These are phyloP conservation scores for Silene latifolia DNA, from an alignment of 148 eudicot genomes.

Conservation along the genomic window DNA sequence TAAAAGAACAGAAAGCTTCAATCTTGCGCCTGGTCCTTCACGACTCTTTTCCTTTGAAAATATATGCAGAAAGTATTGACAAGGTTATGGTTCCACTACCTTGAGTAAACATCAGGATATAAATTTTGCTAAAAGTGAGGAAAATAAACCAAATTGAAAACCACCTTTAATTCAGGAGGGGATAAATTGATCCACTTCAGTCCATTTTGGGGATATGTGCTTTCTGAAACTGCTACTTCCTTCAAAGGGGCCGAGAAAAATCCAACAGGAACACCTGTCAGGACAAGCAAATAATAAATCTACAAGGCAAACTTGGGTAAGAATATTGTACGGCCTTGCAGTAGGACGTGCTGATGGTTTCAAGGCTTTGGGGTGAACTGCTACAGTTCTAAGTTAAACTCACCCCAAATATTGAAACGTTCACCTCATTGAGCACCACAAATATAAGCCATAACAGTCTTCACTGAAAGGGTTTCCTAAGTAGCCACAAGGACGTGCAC, in stretches of 20 bases:
- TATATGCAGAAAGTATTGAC: constrained; percentile 33
- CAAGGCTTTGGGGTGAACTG: background rate
- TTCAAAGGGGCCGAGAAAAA: constrained; percentile 59
- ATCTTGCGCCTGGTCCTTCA: constrained; percentile 43
- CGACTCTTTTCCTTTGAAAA: constrained; percentile 24
- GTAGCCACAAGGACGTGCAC: background rate
- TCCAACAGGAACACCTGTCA: constrained; percentile 74
- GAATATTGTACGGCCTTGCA: background rate
- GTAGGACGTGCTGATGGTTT: background rate
- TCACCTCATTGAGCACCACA: background rate
- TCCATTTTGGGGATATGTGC: constrained; percentile 18
- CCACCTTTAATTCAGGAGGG: constrained; percentile 50
- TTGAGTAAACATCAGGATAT: background rate
- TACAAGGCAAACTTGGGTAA: background rate
- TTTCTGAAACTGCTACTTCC: constrained; percentile 40
- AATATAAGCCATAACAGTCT: background rate
- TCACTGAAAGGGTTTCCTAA: background rate
- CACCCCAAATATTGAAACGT: constrained; percentile 1
- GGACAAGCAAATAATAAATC: background rate
- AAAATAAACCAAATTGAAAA: constrained; percentile 11
- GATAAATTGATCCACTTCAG: constrained; percentile 67
- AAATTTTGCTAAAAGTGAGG: background rate
- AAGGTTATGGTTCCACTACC: constrained; percentile 8
- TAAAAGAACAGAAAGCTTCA: constrained; percentile 63
- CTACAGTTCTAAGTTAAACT: background rate